A percentile compares a stretch with the other conserved stretches of the same genome.
Conservation (phyloP, 75 land plant species). For the Azolla pinnata region DNA sequence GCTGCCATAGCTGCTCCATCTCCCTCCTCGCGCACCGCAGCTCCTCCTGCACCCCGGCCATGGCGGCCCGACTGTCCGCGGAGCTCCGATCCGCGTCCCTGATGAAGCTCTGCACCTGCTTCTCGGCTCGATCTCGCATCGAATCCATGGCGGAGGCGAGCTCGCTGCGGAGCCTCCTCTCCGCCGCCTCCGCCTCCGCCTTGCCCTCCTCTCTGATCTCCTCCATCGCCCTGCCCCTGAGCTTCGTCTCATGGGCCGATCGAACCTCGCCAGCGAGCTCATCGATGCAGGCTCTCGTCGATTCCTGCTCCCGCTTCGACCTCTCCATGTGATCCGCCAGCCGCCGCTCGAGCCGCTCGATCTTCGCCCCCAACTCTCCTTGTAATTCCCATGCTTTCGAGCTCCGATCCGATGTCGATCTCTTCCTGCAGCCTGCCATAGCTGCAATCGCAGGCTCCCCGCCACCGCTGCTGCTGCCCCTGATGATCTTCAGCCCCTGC, state of each 20-base stretch:
- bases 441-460: no score
- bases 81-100: no score
- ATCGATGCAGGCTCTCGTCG: neutral
- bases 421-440: no score
- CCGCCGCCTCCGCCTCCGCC: neutral
- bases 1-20: conserved; percentile 14
- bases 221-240: no score
- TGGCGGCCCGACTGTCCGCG: no score
- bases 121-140: neutral
- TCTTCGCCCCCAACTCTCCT: neutral
- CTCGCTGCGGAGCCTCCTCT: neutral
- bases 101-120: conserved; percentile 6
- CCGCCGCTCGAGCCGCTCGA: neutral
- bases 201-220: conserved; percentile 3
- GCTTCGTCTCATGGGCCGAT: neutral
- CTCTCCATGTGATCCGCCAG: no score
- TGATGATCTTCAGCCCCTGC: no score
- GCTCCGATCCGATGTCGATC: no score
- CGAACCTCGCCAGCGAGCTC: neutral
- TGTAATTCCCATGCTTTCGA: neutral
- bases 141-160: neutral
- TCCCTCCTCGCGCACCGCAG: conserved; percentile 4
- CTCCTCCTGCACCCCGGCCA: no score
- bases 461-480: no score
- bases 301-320: neutral